Base-by-base conservation (phyloP, 352 stramenopile genomes). In the Pythium biforme region DNA sequence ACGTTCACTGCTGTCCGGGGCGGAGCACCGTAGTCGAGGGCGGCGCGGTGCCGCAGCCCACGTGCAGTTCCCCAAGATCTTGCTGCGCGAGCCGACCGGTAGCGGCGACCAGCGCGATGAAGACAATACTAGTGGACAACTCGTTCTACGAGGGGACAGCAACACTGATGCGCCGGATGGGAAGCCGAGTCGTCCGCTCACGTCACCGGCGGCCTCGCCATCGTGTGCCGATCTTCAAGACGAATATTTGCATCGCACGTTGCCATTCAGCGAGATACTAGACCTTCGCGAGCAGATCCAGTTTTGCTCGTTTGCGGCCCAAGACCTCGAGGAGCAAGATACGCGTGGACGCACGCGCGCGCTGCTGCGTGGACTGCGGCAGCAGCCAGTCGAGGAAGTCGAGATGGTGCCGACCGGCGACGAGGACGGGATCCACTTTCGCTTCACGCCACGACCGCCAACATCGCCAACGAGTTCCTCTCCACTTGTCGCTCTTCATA, bases 21-120 rank as follows among this genome's bases (percentile, higher is more conserved):
- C 48, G 23, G 26, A 51, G 10, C 7, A 23, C 12, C 23, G 27
- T 3, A 14, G 40, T n/a, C 37, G 46, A 48, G 48, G 25, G 14
- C 47, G 61, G 33, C 61, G 61, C 17, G 61, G 61, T 2, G 53
- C 54, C 8, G 43, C 54, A 9, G 51, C 56, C 22, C 74, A 68
- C 12, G 62, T 87, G 37, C 43, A 71, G 10, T 88, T 89, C 61
- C 77, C 80, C 1, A 75, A 76, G 26, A 75, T 87, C 34, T 62
- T 87, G 27, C 51, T 73, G 22, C 59, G 49, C 20, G 15, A 39
- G 6, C 11, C n/a, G 17, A n/a, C 27, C 1, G 47, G 10, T 22
- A 39, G 56, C 58, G 60, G 43, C 1, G 37, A 43, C 17, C 15
- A 14, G 17, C 45, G 53, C 23, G 66, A 77, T 25, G 66, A 72